Percentiles rank a stretch among this genome's conserved stretches.
These are phyloP conservation scores for Sordariomycetes sp. DNA, from an alignment of 2,329 filamentous ascomycete genomes.

Conservation along the genomic window DNA sequence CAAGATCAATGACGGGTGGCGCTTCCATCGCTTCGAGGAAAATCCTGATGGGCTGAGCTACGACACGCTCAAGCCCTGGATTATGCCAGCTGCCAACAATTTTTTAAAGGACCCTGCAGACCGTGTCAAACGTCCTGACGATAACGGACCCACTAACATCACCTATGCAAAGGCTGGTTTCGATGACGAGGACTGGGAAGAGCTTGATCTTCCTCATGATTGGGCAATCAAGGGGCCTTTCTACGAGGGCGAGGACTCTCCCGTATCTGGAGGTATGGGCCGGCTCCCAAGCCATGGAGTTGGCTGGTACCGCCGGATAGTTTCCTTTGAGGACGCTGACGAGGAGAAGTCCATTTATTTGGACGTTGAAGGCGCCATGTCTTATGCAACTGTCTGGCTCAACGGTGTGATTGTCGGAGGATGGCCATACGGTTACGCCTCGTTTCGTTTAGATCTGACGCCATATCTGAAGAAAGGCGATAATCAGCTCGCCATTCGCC, in stretches of 20 bases:
- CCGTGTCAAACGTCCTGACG: conserved; percentile 19
- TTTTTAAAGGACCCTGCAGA: conserved; percentile 21
- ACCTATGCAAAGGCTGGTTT: conserved; percentile 20
- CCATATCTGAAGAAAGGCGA: too few species aligned
- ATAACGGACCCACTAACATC: conserved; percentile 15
- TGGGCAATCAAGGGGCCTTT: conserved; percentile 40
- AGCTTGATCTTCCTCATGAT: conserved; percentile 35
- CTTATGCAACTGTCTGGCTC: too few species aligned
- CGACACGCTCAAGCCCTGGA: conserved; percentile 27
- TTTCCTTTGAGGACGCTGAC: conserved; percentile 18
- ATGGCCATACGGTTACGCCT: too few species aligned
- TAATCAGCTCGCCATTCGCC: too few species aligned
- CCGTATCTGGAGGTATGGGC: conserved; percentile 27
- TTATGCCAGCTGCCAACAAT: conserved; percentile 28
- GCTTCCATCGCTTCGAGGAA: too few species aligned
- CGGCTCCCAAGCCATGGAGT: conserved; percentile 40
- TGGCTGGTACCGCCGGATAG: conserved; percentile 42
- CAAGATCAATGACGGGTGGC: too few species aligned
- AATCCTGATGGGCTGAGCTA: too few species aligned
- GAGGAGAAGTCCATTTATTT: conserved; percentile 29
- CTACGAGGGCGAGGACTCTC: conserved; percentile 14
- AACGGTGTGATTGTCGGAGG: too few species aligned
- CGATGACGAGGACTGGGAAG: conserved; percentile 30
- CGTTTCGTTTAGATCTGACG: too few species aligned
- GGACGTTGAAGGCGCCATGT: too few species aligned